Percentiles rank a stretch among this genome's conserved stretches.
These are phyloP conservation scores for Podaxis carcinomalis DNA, from an alignment of 768 basidiomycete genomes.

Conservation along the genomic window DNA sequence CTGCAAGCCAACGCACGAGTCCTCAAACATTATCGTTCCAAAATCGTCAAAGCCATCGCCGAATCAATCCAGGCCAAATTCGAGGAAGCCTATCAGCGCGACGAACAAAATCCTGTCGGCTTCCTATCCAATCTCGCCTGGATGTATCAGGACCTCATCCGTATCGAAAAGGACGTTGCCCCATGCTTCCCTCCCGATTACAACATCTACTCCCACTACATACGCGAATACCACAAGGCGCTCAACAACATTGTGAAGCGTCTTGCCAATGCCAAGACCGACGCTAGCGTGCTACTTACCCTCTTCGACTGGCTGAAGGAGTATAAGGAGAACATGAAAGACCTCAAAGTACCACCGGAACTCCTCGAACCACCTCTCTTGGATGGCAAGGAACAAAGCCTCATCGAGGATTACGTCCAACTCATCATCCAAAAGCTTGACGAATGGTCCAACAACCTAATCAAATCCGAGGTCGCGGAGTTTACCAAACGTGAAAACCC, in stretches of 20 bases:
- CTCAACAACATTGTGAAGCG: constrained; percentile 70
- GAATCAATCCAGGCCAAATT: constrained; percentile 74
- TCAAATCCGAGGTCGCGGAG: constrained; percentile 84
- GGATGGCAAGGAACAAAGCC: constrained; percentile 87
- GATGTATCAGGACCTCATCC: constrained; percentile 93
- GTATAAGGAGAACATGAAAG: constrained; percentile 93
- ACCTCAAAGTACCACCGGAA: constrained; percentile 78
- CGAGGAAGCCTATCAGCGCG: constrained; percentile 57
- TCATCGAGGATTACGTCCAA: constrained; percentile 94
- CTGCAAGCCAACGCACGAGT: constrained; percentile 90
- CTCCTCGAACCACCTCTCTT: constrained; percentile 87
- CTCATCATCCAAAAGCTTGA: constrained; percentile 93
- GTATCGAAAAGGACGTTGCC: constrained; percentile 86
- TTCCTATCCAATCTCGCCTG: constrained; percentile 82
- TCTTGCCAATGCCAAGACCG: constrained; percentile 70
- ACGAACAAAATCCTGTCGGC: constrained; percentile 57
- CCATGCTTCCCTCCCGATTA: constrained; percentile 91
- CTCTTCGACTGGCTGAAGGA: constrained; percentile 95
- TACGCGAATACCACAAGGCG: constrained; percentile 88
- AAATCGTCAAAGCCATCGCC: constrained; percentile 75
- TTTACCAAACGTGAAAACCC: constrained; percentile 81
- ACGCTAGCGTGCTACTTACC: constrained; percentile 82
- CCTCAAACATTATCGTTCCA: constrained; percentile 93
- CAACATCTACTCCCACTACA: constrained; percentile 78
- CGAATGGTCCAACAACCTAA: constrained; percentile 93